phyloP scores from a whole-genome alignment of 768 basidiomycete species.

The Lyophyllum shimeji region DNA sequence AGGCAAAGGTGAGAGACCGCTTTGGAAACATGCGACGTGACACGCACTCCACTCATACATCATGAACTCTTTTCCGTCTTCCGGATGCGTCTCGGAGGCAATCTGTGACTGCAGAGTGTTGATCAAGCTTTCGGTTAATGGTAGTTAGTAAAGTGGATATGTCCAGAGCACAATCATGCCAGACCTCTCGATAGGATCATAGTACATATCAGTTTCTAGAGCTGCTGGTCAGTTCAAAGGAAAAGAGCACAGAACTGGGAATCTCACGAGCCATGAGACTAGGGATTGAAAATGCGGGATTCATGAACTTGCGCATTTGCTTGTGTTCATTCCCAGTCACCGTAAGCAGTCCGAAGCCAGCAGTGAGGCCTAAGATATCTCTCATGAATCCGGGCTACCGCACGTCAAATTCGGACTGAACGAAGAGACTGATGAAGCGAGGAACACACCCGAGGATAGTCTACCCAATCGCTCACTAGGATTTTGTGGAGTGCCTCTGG shows the following conservation, averaged over 20 bases:
- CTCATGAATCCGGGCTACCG: constrained; percentile 43
- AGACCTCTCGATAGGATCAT: constrained; percentile 44
- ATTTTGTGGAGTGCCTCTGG: constrained; percentile 47
- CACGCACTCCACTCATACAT: constrained; percentile 49
- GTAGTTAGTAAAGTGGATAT: neutral
- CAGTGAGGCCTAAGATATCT: constrained; percentile 38
- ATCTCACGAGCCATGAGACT: constrained; percentile 37
- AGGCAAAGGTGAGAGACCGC: neutral
- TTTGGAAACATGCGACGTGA: neutral
- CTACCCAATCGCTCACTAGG: constrained; percentile 42
- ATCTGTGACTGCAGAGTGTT: constrained; percentile 35
- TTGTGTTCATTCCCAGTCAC: constrained; percentile 49
- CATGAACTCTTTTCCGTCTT: constrained; percentile 28
- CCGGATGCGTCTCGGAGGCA: constrained; percentile 18
- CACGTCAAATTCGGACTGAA: neutral
- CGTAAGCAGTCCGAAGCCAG: constrained; percentile 47
- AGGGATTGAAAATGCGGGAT: constrained; percentile 49
- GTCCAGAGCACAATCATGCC: constrained; percentile 3
- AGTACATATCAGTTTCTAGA: constrained; percentile 46
- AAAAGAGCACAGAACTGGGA: neutral
- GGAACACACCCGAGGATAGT: constrained; percentile 40
- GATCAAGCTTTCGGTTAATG: constrained; percentile 27
- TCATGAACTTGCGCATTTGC: constrained; percentile 51
- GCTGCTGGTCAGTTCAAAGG: neutral
- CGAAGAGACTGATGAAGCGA: neutral